These are phyloP conservation scores for Solanum tarapatanum DNA, from an alignment of 257 asterid species.

Conservation along the genomic window DNA sequence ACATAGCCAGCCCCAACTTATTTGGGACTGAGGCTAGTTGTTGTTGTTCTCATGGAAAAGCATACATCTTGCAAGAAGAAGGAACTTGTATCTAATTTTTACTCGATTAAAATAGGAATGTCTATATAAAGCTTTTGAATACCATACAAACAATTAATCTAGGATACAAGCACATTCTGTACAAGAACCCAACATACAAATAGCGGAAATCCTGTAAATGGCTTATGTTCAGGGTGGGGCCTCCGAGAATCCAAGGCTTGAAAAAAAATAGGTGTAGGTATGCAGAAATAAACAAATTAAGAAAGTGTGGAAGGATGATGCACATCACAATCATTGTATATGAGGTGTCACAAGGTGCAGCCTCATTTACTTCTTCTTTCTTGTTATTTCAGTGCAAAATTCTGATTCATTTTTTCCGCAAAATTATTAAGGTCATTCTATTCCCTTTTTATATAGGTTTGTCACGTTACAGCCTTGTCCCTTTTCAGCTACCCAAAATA, in stretches of 20 bases:
- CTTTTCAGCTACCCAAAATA: background rate
- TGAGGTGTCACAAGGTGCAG: background rate
- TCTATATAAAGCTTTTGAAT: background rate
- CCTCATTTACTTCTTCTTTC: background rate
- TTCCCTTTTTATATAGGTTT: background rate
- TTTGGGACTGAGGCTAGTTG: background rate
- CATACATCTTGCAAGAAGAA: background rate
- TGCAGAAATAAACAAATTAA: background rate
- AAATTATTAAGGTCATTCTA: background rate
- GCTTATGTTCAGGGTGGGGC: background rate
- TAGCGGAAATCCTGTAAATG: background rate
- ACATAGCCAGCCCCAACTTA: background rate
- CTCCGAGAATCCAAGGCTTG: background rate
- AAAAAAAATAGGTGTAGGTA: background rate
- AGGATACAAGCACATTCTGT: background rate
- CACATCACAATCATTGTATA: background rate
- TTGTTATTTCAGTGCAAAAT: background rate
- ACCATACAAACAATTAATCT: background rate
- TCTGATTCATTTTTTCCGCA: background rate
- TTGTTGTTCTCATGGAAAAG: background rate
- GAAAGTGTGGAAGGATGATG: background rate
- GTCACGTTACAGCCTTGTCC: background rate
- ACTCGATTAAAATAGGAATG: background rate
- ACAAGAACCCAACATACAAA: background rate
- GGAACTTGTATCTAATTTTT: background rate